Base-by-base conservation (phyloP, 1,139 yeast species). In the Pichia sp. region DNA sequence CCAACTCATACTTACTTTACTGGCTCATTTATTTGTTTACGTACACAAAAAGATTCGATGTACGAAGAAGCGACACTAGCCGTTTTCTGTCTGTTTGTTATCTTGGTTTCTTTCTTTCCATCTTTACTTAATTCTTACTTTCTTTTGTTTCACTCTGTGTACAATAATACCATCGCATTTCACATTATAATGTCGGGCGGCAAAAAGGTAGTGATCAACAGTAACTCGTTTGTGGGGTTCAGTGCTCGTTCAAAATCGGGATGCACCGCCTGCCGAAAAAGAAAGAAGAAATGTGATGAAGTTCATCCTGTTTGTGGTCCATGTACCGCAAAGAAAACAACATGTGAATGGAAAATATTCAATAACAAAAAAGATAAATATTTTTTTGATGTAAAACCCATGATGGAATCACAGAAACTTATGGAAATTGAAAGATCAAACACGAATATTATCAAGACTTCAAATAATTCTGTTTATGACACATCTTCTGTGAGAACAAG, bases 281-380 rank as follows among this genome's bases (percentile, higher is more conserved):
- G 52, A 49, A 61, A 60, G 50, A 61, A 60, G 43, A 61, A 61
- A 39, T 61, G 65, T 51, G 64, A 60, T 45, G 65, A 61, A 43
- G 47, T 34, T 7, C 56, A 52, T 28, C 65, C 65, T 2, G 47
- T 51, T 4, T 61, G 65, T 43, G 63, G 63, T 2, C 35, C 49
- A 10, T 61, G 65, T 40, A 7, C 37, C 25, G 52, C 51, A 37
- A 54, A 50, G 40, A 43, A 46, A 3, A 10, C 47, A 0, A 48
- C 43, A 23, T 61, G 65, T 48, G 38, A 49, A 5, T 57, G 63
- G 54, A 48, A 54, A 26, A 43, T 47, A 4, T 25, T 39, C 1
- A 30, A 30, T n/a, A 24, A 39, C 4, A 38, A 40, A 4, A 42
- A 43, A 4, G 41, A 43, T 10, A 47, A 47, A 27, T 46, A 40